A percentile compares a stretch with the other conserved stretches of the same genome.
These are phyloP conservation scores for Ophiostoma ips DNA, from an alignment of 2,329 filamentous ascomycete genomes.

Conservation along the genomic window DNA sequence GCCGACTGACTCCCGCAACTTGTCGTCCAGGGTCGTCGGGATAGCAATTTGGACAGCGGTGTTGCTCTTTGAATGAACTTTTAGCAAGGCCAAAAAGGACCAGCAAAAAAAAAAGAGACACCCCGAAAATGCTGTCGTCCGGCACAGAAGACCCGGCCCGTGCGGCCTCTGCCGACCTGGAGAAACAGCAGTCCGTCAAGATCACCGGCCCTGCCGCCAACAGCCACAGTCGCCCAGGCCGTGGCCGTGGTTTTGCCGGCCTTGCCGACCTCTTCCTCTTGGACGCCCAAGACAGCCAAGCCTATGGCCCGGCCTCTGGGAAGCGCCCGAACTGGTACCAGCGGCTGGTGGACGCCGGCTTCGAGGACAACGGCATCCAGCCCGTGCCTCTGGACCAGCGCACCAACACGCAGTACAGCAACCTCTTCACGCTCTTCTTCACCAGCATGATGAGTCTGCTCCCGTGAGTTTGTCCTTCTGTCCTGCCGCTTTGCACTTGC, in stretches of 20 bases:
- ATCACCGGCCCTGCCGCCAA: not conserved
- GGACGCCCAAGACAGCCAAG: constrained; percentile 20
- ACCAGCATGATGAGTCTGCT: constrained; percentile 42
- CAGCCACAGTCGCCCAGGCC: not conserved
- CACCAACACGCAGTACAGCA: constrained; percentile 37
- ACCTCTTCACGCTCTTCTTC: constrained; percentile 48
- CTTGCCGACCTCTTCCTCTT: constrained; percentile 16
- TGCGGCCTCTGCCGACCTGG: constrained; percentile 10
- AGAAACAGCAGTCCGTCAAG: constrained; percentile 11
- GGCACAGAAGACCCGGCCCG: constrained; percentile 1
- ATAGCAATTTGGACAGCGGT: not conserved
- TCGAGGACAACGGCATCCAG: constrained; percentile 40
- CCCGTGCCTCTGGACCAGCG: constrained; percentile 41
- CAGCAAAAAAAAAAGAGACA: not conserved
- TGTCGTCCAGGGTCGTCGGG: not conserved
- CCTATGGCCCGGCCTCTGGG: constrained; percentile 19
- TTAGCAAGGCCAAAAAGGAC: not conserved
- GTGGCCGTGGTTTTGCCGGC: too few relatives aligned
- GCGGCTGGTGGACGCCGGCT: constrained; percentile 28
- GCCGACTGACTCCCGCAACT: not conserved
- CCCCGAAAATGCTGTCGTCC: constrained; percentile 6
- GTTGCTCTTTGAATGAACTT: too few relatives aligned
- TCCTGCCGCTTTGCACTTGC: not conserved
- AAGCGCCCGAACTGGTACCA: constrained; percentile 28
- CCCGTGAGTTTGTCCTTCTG: constrained; percentile 31